A percentile compares a stretch with the other conserved stretches of the same genome.
Evolutionary conservation across 352 stramenopile species (phyloP).

Genomic region (Phytopythium montanum): DNA sequence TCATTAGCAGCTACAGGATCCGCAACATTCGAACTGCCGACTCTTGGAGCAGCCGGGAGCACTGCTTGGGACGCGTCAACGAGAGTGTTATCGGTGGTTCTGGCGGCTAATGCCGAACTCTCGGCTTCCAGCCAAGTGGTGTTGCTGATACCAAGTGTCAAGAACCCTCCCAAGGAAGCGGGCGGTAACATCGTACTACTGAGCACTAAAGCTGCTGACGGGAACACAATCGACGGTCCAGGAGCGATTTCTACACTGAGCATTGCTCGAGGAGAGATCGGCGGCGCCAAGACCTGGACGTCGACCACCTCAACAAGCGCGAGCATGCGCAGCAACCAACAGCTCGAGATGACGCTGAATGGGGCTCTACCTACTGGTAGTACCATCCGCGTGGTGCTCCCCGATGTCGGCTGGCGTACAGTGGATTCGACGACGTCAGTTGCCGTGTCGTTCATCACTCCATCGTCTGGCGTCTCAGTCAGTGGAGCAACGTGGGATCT

Average conservation of each 20-base stretch:
- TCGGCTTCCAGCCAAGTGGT: constrained; percentile 24
- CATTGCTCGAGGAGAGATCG: constrained; percentile 31
- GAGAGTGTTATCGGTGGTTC: constrained; percentile 27
- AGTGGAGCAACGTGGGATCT: constrained; percentile 26
- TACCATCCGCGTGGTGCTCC: constrained; percentile 31
- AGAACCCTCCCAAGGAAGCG: constrained; percentile 54
- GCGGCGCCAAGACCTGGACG: constrained; percentile 30
- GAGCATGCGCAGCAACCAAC: constrained; percentile 53
- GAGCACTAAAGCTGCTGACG: constrained; percentile 29
- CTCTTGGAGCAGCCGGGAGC: constrained; percentile 23
- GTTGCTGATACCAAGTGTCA: constrained; percentile 29
- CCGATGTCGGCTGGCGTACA: constrained; percentile 38
- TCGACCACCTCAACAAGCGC: constrained; percentile 37
- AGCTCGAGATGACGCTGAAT: constrained; percentile 35
- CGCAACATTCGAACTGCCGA: constrained; percentile 30
- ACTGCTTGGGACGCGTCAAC: constrained; percentile 30
- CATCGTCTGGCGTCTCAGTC: constrained; percentile 27
- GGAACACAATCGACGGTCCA: constrained; percentile 43
- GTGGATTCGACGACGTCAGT: constrained; percentile 4
- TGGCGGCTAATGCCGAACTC: constrained; percentile 22
- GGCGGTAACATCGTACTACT: constrained; percentile 35
- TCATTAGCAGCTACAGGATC: constrained; percentile 16
- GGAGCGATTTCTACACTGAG: constrained; percentile 35
- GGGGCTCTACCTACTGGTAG: constrained; percentile 51
- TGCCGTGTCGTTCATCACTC: constrained; percentile 27